Base-by-base conservation (phyloP, 2,329 filamentous ascomycete genomes). In the Keithomyces neogunnii region DNA sequence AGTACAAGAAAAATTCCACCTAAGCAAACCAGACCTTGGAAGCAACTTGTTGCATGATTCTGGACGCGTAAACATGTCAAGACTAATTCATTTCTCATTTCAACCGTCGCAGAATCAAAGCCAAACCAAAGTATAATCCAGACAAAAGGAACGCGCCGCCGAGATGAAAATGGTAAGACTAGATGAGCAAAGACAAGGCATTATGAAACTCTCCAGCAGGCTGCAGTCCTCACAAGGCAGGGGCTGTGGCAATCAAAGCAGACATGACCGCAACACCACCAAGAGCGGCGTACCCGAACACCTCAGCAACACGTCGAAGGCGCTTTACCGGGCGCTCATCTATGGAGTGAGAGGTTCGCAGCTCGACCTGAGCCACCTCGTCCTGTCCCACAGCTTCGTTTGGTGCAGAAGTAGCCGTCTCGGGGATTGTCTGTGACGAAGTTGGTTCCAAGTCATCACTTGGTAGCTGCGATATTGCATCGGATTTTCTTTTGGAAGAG, bases 211-310 rank as follows among this genome's bases (percentile, higher is more conserved):
- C 47, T 29, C n/a, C 30, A 4, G 10, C 6, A 44, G 6, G n/a
- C n/a, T 33, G 45, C 5, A 39, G 19, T 32, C 38, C 35, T 58
- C 40, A 64, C 19, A 62, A 52, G 2, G 50, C 52, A 3, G 68
- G 68, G 3, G 68, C 68, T 3, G 67, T 70, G 26, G 66, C 68
- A 48, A 71, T 70, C 36, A 71, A 54, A 3, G 66, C 68, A 29
- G 67, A 66, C 62, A 70, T 65, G 39, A 69, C 68, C n/a, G 67
- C 67, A 6, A 67, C 59, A 26, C 68, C 68, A 6, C 68, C 68
- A 3, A 71, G 56, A 4, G 68, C 64, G 9, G 64, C 67, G 38
- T 65, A 66, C 7, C 68, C 66, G 29, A 70, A 55, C 0, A 62
- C 62, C 48, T 71, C 68, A 3, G 66, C 68, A 42, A 63, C 63